These are phyloP conservation scores for Yamadazyma sp. DNA, from an alignment of 1,139 yeast species.

Conservation along the genomic window DNA sequence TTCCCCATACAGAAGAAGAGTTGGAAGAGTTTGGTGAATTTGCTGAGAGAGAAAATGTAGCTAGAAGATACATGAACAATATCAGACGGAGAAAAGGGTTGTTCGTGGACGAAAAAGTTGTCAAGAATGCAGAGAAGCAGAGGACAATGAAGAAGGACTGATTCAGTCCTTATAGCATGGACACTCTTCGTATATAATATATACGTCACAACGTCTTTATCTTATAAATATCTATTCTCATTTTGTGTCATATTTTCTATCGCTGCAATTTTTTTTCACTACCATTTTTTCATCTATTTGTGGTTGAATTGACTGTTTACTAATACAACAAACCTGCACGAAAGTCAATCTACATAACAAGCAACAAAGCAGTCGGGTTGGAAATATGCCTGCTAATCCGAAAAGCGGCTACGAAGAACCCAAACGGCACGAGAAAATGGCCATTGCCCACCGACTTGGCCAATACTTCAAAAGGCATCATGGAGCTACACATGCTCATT, in stretches of 20 bases:
- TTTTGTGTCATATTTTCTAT: conserved; percentile 1
- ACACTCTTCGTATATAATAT: too few relatives aligned
- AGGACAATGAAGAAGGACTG: conserved; percentile 72
- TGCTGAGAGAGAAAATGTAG: conserved; percentile 91
- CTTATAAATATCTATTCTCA: background rate
- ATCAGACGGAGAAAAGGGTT: conserved; percentile 87
- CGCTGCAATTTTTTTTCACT: conserved; percentile 1
- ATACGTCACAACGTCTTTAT: too few relatives aligned
- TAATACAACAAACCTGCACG: background rate
- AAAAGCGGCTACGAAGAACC: background rate
- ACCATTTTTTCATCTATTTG: conserved; percentile 2
- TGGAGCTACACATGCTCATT: background rate
- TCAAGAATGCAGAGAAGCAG: conserved; percentile 90
- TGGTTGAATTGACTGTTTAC: background rate
- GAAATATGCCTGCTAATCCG: background rate
- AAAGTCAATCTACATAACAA: background rate
- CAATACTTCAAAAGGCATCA: background rate
- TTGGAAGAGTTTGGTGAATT: conserved; percentile 88
- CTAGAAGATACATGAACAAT: conserved; percentile 78
- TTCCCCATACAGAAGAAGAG: conserved; percentile 97
- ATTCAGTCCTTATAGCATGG: too few relatives aligned
- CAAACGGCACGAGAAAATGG: background rate
- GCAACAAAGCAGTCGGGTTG: too few relatives aligned
- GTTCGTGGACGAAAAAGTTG: conserved; percentile 85
- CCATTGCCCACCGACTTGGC: background rate